Evolutionary conservation across 371 early-diverging fungal species (phyloP), one percentile per base, ranked within the genome.

Genomic region (Mucor plumbeus): DNA sequence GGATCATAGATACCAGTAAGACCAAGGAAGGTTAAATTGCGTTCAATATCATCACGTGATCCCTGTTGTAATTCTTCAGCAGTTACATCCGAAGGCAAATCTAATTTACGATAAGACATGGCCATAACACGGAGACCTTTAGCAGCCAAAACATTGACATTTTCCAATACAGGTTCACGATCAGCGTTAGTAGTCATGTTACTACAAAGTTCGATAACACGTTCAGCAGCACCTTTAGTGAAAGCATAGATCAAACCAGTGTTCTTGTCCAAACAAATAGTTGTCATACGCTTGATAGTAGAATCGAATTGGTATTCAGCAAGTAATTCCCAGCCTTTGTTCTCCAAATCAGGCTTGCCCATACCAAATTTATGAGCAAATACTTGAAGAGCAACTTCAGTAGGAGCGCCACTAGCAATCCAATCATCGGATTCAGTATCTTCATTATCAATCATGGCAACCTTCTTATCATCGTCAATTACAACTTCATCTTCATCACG

Each of bases 1-100:
- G 97, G 97, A 72, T 96, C 98, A 65, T 94, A 92, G 57, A 98
- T 87, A 40, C 96, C 97, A 55, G 94, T 91, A 9, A 97, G 80
- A 5, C 97, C 97, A 36, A 97, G 70, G 72, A 96, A 96, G 5
- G 68, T 75, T 53, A 97, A 82, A 40, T 92, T 76, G 31, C 63
- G 60, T 69, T 97, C 98, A 14, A 90, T 62, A 1, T 74, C 59
- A 15, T 87, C 86, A 57, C 89, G 87, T 26, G 70, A 69, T 14
- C 65, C 68, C 59, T 75, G 72, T 38, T 73, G 68, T 7, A 69
- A 61, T 65, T 81, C 81, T 64, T 81, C 73, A 14, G 69, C 60
- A 14, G 63, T 60, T n/a, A 68, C 41, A 47, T 79, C 71, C 7
- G 79, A 66, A 6, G 69, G 61, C 11, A 65, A 38, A 38, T 73